Percentiles rank a stretch among this genome's conserved stretches.
Evolutionary conservation across 345 rosid genomes (phyloP).

Genomic region (Eucalyptus curtisii): DNA sequence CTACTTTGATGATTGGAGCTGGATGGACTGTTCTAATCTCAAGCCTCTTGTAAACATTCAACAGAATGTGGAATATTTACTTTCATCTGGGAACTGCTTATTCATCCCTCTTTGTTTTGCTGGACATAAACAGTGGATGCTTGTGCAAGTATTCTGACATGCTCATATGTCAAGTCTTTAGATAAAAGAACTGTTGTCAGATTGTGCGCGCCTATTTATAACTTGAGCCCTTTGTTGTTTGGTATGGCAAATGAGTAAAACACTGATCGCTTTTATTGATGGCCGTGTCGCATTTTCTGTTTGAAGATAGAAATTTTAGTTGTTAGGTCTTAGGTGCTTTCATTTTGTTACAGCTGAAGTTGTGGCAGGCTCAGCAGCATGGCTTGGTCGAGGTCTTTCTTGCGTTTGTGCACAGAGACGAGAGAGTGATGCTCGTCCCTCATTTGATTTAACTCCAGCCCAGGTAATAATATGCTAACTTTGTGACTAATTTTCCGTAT

Average conservation of each 20-base stretch:
- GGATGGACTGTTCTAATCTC: neutral
- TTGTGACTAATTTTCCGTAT: neutral
- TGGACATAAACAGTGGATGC: neutral
- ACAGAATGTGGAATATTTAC: neutral
- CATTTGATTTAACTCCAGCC: constrained; percentile 87
- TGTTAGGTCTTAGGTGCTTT: neutral
- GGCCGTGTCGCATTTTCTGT: neutral
- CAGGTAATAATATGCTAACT: constrained; percentile 37
- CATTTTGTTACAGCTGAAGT: constrained; percentile 79
- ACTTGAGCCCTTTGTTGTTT: neutral
- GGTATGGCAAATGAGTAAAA: neutral
- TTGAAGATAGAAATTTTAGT: neutral
- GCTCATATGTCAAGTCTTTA: neutral
- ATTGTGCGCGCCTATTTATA: neutral
- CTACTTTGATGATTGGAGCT: neutral
- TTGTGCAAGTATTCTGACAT: neutral
- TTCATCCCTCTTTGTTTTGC: neutral
- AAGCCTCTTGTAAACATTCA: neutral
- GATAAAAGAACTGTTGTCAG: neutral
- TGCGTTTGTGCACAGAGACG: constrained; percentile 97
- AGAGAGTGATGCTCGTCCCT: constrained; percentile 74
- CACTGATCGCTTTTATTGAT: neutral
- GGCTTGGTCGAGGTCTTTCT: constrained; percentile 97
- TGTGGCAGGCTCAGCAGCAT: constrained; percentile 98
- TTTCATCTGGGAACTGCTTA: neutral